These are phyloP conservation scores for Taiozyma sp. DNA, from an alignment of 1,139 yeast genomes.

Conservation along the genomic window DNA sequence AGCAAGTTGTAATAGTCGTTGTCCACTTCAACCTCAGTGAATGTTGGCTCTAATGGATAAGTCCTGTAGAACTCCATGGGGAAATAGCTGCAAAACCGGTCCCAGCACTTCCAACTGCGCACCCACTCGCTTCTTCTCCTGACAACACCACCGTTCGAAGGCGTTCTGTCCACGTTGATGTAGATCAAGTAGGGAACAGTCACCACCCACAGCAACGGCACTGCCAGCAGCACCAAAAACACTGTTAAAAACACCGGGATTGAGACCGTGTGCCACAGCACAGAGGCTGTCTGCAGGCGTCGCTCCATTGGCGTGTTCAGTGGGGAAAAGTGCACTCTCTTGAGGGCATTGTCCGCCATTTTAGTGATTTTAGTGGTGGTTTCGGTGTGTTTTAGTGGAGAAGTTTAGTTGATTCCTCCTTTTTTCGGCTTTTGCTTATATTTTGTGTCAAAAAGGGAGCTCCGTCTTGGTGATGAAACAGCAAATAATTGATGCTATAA, in stretches of 20 bases:
- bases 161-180: constrained; percentile 55
- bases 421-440: too few species aligned
- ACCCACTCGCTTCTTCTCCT: constrained; percentile 54
- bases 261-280: constrained; percentile 73
- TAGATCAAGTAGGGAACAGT: constrained; percentile 54
- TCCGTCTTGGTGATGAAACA: too few species aligned
- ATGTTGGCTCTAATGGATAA: constrained; percentile 71
- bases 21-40: constrained; percentile 30
- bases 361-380: background rate
- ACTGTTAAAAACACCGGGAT: constrained; percentile 56
- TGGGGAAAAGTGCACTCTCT: constrained; percentile 33
- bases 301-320: constrained; percentile 50
- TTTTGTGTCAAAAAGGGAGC: too few species aligned
- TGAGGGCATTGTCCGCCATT: background rate
- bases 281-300: constrained; percentile 65
- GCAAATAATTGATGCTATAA: too few species aligned
- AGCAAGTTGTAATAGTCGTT: constrained; percentile 16
- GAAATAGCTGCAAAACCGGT: constrained; percentile 70
- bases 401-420: background rate
- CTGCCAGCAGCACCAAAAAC: constrained; percentile 55
- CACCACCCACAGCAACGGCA: constrained; percentile 69
- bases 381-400: too few species aligned
- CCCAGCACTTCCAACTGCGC: constrained; percentile 62
- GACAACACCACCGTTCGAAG: constrained; percentile 67
- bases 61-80: constrained; percentile 77